phyloP scores from a whole-genome alignment of 805 yeast species.

The Yarrowia porcina region DNA sequence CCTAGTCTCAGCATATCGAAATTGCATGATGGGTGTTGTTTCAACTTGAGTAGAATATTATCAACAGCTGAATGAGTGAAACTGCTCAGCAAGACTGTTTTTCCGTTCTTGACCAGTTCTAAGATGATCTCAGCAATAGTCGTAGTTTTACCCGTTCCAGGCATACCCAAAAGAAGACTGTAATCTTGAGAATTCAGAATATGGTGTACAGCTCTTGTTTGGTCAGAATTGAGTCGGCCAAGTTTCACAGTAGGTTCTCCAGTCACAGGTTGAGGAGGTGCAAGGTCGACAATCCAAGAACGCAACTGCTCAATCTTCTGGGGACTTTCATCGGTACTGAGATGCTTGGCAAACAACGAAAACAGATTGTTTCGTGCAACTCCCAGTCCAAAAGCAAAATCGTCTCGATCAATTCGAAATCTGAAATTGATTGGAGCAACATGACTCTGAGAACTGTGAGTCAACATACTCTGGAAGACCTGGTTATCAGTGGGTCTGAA shows the following conservation, averaged over 20 bases:
- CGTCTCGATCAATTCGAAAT: constrained; percentile 79
- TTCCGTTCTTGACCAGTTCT: constrained; percentile 55
- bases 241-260: constrained; percentile 11
- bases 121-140: constrained; percentile 74
- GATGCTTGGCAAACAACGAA: constrained; percentile 50
- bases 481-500: constrained; percentile 50
- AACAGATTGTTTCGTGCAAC: constrained; percentile 73
- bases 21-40: constrained; percentile 38
- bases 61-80: constrained; percentile 97
- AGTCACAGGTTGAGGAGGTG: constrained; percentile 44
- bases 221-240: constrained; percentile 62
- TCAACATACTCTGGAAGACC: constrained; percentile 49
- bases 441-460: constrained; percentile 1
- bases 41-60: constrained; percentile 76
- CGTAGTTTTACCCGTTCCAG: constrained; percentile 96
- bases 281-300: constrained; percentile 52
- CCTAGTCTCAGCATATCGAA: constrained; percentile 69
- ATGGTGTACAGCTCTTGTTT: constrained; percentile 60
- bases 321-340: constrained; percentile 42
- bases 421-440: constrained; percentile 28
- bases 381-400: constrained; percentile 68
- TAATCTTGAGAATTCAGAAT: constrained; percentile 69
- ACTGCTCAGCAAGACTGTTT: constrained; percentile 72
- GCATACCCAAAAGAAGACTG: constrained; percentile 88
- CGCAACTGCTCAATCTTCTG: constrained; percentile 40